Conservation (phyloP, 2,329 filamentous ascomycete species). For the Clathrospora elynae region DNA sequence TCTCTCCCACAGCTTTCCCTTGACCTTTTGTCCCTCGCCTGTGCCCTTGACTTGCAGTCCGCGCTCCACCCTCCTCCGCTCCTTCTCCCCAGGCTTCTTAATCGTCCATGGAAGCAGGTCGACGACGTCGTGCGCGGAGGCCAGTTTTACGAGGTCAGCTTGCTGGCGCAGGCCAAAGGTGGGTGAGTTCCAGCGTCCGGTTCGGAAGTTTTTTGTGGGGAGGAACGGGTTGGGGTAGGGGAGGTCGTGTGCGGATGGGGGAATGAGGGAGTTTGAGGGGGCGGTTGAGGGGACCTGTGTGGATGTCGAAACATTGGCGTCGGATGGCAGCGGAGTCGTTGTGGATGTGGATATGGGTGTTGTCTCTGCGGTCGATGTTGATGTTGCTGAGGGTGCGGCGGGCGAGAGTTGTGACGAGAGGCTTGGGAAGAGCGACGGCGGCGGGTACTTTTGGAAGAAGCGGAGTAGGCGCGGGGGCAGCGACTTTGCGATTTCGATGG, state of each 20-base stretch:
- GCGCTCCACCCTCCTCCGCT: slow-evolving; percentile 74
- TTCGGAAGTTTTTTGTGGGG: slow-evolving; percentile 75
- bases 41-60: slow-evolving; percentile 89
- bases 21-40: slow-evolving; percentile 88
- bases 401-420: slow-evolving; percentile 26
- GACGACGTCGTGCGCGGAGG: slow-evolving; percentile 76
- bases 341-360: slow-evolving; percentile 31
- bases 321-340: too few relatives aligned
- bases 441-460: slow-evolving; percentile 91
- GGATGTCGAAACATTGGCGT: slow-evolving; percentile 50
- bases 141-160: slow-evolving; percentile 88
- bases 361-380: slow-evolving; percentile 14
- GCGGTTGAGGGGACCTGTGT: slow-evolving; percentile 16
- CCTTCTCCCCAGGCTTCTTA: slow-evolving; percentile 75
- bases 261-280: slow-evolving; percentile 20
- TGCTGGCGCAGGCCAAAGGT: slow-evolving; percentile 83
- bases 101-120: slow-evolving; percentile 76
- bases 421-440: slow-evolving; percentile 56
- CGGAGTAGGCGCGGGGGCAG: slow-evolving; percentile 78
- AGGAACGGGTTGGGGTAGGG: slow-evolving; percentile 78
- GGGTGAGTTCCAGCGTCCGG: slow-evolving; percentile 82
- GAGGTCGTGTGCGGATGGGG: slow-evolving; percentile 47
- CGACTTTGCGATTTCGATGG: slow-evolving; percentile 65
- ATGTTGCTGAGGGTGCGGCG: slow-evolving; percentile 23
- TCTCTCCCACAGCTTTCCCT: slow-evolving; percentile 93